Base-by-base conservation (phyloP, 257 asterid genomes). In the Rubia yunnanensis region DNA sequence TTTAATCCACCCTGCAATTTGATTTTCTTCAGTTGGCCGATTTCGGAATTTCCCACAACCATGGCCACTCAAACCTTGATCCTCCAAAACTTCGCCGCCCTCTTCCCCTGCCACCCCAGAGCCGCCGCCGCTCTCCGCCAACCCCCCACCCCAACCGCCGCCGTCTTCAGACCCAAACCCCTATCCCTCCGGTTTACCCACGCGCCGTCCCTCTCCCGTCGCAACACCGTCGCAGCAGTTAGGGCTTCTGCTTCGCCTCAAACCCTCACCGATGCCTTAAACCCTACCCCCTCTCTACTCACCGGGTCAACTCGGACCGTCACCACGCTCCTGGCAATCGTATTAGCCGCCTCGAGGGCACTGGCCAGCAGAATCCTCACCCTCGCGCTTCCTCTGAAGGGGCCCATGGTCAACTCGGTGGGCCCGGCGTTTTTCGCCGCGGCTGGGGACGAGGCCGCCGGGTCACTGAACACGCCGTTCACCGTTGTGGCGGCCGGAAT, bases 381-480 rank as follows among this genome's bases (percentile, higher is more conserved):
- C 27, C 10, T 84, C 44, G 85, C 81, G 48, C 65, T 70, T 24
- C 89, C 72, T 17, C 23, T 76, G 71, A 81, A 72, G 68, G 65
- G 41, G 39, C 60, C 95, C 15, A 39, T 88, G 11, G n/a, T 79
- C 69, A 27, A 46, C 30, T 14, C 87, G 0, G 88, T 81, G 0
- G 92, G 96, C 0, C 94, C 97, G 14, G 85, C 91, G 27, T 89
- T 92, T 73, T 92, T 92, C 75, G 97, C 99, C 5, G 92, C 98
- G 64, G 63, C 68, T 32, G 81, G 38, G 76, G 78, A 74, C 68
- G 70, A 59, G 1, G 71, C 90, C 2, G 26, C 80, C 7, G 76
- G 89, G 5, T 44, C 85, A 5, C 28, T 89, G 79, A 84, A 82
- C 80, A 87, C 97, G 71, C 97, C 99, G 66, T 76, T 92, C 31